Evolutionary conservation across 768 basidiomycete species (phyloP), one percentile per base, ranked within the genome.

Genomic region (Tulasnella sp.): DNA sequence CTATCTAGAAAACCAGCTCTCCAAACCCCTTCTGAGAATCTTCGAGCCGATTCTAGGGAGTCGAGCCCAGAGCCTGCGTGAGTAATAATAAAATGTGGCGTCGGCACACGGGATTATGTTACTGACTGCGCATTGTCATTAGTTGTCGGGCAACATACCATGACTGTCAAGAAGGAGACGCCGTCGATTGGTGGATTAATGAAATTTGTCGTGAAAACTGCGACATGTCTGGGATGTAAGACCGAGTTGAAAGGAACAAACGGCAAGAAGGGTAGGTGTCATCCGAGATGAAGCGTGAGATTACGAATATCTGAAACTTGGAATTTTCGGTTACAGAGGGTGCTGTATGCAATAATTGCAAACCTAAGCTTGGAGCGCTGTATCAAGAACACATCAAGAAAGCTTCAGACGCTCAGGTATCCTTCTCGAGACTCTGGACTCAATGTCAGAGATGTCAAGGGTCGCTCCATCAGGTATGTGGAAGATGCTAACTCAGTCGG

Each of bases 361-460:
- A 80, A 39, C 78, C 86, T 1, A 74, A 78, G 49, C 75, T 93
- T 10, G 81, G 83, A 15, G 95, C 95, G 60, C 66, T 99, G 40
- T 96, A 95, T 62, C 83, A 90, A 61, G 96, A 91, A 62, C 93
- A 96, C 53, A 72, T 4, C 68, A 69, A 41, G 40, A 51, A 51
- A 5, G 77, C 85, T 0, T 91, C 92, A 0, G 76, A 78, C 19
- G 69, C 82, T 39, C 89, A 99, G 70, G 81, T 92, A 5, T 79
- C 86, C 41, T 98, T 95, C 64, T 85, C 93, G 16, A 77, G 92
- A 43, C 65, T 99, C 20, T 99, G 95, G 95, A 98, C 95, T 1
- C 93, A 98, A 62, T 99, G 95, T 59, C 95, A 99, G 62, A 77
- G 95, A 22, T 99, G 95, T 70, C 95, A 99, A 63, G 95, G 95